These are phyloP conservation scores for Pterocarpus macrocarpus DNA, from an alignment of 306 rosid species.

Conservation along the genomic window DNA sequence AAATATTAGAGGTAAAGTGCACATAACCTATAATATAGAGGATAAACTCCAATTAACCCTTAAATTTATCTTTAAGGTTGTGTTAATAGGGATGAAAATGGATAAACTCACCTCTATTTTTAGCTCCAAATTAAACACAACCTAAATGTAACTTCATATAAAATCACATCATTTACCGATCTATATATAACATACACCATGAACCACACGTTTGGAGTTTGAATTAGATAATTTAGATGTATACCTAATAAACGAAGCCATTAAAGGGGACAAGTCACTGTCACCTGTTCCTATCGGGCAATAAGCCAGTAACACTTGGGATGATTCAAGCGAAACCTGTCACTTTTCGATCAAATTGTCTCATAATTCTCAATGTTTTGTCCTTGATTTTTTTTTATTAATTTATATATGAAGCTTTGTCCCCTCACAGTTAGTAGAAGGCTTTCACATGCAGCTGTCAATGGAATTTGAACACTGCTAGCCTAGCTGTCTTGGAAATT, in stretches of 20 bases:
- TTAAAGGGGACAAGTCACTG: not conserved
- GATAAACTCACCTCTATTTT: too few species aligned
- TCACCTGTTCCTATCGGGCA: not conserved
- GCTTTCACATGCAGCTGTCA: conserved; percentile 49
- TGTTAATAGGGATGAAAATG: too few species aligned
- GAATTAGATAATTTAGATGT: not conserved
- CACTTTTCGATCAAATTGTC: not conserved
- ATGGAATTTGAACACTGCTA: conserved; percentile 16
- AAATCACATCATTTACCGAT: too few species aligned
- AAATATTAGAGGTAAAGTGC: too few species aligned
- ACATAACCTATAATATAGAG: too few species aligned
- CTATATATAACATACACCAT: not conserved
- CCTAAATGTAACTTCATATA: too few species aligned
- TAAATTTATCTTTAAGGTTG: too few species aligned
- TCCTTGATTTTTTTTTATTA: not conserved
- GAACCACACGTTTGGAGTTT: not conserved
- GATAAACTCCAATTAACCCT: too few species aligned
- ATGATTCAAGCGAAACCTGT: not conserved
- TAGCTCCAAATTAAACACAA: too few species aligned
- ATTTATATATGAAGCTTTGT: not conserved
- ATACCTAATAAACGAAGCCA: conserved; percentile 4
- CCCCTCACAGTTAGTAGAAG: not conserved
- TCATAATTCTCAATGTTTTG: not conserved
- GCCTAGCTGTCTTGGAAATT: conserved; percentile 23
- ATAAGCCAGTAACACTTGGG: not conserved